Conservation (phyloP, 2,329 filamentous ascomycete genomes). For the Aspergillus sp. region DNA sequence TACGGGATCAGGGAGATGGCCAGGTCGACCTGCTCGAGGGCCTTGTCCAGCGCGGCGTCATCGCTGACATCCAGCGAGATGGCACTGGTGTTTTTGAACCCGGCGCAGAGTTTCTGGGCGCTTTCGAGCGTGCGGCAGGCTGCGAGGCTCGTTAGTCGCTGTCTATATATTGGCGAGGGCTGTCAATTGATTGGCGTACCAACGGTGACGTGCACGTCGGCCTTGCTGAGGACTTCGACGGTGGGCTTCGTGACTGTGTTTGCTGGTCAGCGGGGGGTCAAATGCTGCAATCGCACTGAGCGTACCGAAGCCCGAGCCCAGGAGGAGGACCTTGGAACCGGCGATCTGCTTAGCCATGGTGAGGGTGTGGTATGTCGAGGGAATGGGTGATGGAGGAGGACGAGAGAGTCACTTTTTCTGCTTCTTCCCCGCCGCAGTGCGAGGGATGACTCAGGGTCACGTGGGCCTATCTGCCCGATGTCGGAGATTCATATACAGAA, state of each 20-base stretch:
- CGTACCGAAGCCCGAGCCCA: constrained; percentile 32
- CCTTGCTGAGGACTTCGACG: constrained; percentile 52
- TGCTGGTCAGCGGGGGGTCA: too few species aligned
- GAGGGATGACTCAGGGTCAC: constrained; percentile 18
- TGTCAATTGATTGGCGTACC: constrained; percentile 41
- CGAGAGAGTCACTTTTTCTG: too few species aligned
- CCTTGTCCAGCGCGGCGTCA: constrained; percentile 65
- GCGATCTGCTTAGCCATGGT: constrained; percentile 29
- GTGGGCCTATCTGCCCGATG: constrained; percentile 14
- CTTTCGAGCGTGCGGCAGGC: constrained; percentile 73
- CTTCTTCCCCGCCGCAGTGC: constrained; percentile 10
- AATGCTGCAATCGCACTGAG: too few species aligned
- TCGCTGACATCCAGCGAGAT: constrained; percentile 80
- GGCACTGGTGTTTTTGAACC: constrained; percentile 62
- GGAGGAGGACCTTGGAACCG: constrained; percentile 30
- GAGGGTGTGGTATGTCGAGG: constrained; percentile 10
- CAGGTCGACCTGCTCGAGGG: constrained; percentile 68
- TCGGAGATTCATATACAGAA: too few species aligned
- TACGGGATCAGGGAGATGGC: constrained; percentile 83
- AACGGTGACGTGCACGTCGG: constrained; percentile 56
- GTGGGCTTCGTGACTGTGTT: constrained; percentile 55
- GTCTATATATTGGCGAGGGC: neutral
- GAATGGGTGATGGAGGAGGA: too few species aligned
- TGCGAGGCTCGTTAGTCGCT: constrained; percentile 22
- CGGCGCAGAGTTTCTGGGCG: constrained; percentile 64